Conservation (phyloP, 345 rosid species). For the Brassica napus region Da-Ae NC_063442.1:3797501-3798000, state of each 20-base stretch:
- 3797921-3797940: conserved; percentile 85
- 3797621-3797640: conserved; percentile 89
- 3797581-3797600: conserved; percentile 77
- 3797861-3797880: conserved; percentile 87
- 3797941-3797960: conserved; percentile 93
- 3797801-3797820: conserved; percentile 89
- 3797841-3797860: conserved; percentile 95
- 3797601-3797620: conserved; percentile 80
- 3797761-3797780: conserved; percentile 62
- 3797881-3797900: conserved; percentile 83
- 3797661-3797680: conserved; percentile 81
- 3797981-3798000: conserved; percentile 82
- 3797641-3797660: conserved; percentile 54
- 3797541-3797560: conserved; percentile 96
- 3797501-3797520: conserved; percentile 77
- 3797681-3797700: conserved; percentile 87
- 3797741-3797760: conserved; percentile 67
- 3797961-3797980: conserved; percentile 68
- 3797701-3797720: conserved; percentile 68
- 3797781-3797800: conserved; percentile 66
- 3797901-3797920: conserved; percentile 69
- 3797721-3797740: conserved; percentile 71
- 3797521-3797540: conserved; percentile 90
- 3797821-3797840: conserved; percentile 82
- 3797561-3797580: conserved; percentile 80